Base-by-base conservation (phyloP, 768 basidiomycete species). In the Trametes punicea region DNA sequence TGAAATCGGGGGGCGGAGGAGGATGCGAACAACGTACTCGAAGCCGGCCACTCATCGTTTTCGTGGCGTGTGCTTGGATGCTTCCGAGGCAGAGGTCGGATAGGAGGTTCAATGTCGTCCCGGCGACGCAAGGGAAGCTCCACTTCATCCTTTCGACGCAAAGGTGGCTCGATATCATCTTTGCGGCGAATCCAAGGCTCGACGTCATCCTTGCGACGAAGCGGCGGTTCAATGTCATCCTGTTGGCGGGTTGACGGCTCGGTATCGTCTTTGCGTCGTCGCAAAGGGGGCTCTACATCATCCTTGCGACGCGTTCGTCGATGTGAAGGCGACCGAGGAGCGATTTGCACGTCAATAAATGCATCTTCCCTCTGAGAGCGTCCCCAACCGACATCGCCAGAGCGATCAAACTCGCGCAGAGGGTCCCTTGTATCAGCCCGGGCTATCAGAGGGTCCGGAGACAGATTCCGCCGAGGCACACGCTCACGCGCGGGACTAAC, bases 1-100 rank as follows among this genome's bases (percentile, higher is more conserved):
- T 66, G 74, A 65, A 71, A 69, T 70, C 64, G 72, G 70, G 68
- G 64, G 65, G 59, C 58, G 66, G 68, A 72, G 69, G 63, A 77
- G 71, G 77, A 81, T 76, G 80, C 77, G 74, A 79, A 81, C 73
- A 82, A 83, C 81, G 82, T 83, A 83, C 82, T 82, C 70, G 75
- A 69, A 73, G 67, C 69, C 71, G 70, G 70, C 62, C 60, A 66
- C 58, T 64, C 61, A 51, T 52, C 49, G 34, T 51, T 41, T 16
- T 30, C 47, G 56, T 62, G 56, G 47, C 63, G 67, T 29, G 46
- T 23, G 44, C 29, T 56, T 47, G 53, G 53, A 7, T 59, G 57
- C 62, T 64, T 55, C 34, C 55, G 36, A 18, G 56, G 55, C 42
- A 31, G 46, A 30, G 47, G 48, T 44, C 55, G 45, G 15, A 56